Conservation (phyloP, 1,284 basidiomycete species). For the Golubevia sp. region DNA sequence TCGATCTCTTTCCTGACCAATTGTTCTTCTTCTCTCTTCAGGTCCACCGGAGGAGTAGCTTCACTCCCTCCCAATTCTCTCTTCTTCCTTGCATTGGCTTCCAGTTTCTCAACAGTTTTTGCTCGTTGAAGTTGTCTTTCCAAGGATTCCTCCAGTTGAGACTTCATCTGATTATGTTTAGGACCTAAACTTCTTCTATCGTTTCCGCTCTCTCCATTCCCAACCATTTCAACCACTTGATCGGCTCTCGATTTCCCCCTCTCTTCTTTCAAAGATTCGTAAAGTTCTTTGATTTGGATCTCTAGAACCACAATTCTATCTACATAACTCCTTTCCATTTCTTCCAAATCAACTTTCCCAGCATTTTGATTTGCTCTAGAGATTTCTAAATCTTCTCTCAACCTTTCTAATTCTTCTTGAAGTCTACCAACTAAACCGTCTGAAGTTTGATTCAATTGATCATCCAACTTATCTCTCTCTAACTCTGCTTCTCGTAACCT, state of each 20-base stretch:
- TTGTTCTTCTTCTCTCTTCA: conserved; percentile 4
- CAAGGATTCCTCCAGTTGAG: conserved; percentile 68
- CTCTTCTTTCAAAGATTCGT: conserved; percentile 77
- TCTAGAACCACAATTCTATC: conserved; percentile 86
- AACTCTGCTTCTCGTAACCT: conserved; percentile 74
- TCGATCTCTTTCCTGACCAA: conserved; percentile 11
- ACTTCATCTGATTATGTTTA: conserved; percentile 16
- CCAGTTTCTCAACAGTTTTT: conserved; percentile 60
- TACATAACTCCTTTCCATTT: conserved; percentile 81
- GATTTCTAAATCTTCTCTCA: conserved; percentile 78
- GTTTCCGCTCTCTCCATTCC: conserved; percentile 13
- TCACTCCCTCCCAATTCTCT: conserved; percentile 7
- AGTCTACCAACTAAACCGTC: conserved; percentile 83
- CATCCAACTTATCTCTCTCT: conserved; percentile 69
- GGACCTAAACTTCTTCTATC: conserved; percentile 29
- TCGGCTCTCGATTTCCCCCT: conserved; percentile 69
- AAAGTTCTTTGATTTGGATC: conserved; percentile 88
- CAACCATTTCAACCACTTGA: conserved; percentile 66
- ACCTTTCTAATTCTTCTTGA: conserved; percentile 73
- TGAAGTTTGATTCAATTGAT: conserved; percentile 77
- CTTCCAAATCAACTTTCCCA: conserved; percentile 70
- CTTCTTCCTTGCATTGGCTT: conserved; percentile 49
- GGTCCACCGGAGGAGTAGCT: background rate
- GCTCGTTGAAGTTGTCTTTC: conserved; percentile 60
- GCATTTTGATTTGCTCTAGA: conserved; percentile 74